Conservation (phyloP, 1,284 basidiomycete genomes). For the Rhodofomes roseus region DNA sequence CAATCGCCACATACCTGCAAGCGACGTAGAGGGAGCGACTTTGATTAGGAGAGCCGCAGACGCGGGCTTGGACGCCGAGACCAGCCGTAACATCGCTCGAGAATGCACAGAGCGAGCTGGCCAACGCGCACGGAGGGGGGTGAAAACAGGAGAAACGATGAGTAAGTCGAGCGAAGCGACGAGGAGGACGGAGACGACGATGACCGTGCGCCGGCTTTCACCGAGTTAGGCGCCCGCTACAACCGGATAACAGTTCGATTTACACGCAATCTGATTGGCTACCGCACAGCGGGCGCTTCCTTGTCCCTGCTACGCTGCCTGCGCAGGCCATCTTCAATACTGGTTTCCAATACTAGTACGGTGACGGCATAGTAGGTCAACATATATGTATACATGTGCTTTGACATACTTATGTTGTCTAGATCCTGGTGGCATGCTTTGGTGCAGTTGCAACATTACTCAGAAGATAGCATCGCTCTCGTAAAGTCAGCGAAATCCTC, state of each 20-base stretch:
- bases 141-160: constrained; percentile 16
- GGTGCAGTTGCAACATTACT: too few species aligned
- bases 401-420: too few species aligned
- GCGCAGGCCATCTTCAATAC: too few species aligned
- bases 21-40: constrained; percentile 42
- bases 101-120: constrained; percentile 18
- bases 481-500: too few species aligned
- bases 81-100: constrained; percentile 57
- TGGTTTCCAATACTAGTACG: too few species aligned
- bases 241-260: constrained; percentile 10
- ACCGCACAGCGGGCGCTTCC: neutral
- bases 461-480: too few species aligned
- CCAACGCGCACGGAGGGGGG: constrained; percentile 24
- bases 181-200: constrained; percentile 4
- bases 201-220: constrained; percentile 24
- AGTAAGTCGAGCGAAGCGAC: constrained; percentile 19
- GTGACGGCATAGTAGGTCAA: too few species aligned
- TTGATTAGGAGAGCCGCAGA: constrained; percentile 66
- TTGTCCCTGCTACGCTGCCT: neutral
- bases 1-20: constrained; percentile 33
- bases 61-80: constrained; percentile 48
- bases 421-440: too few species aligned
- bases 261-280: constrained; percentile 1
- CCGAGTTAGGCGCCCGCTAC: constrained; percentile 11
- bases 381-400: too few species aligned